Conservation (phyloP, 139 green algal species). For the Diplosphaera chodatii region DNA sequence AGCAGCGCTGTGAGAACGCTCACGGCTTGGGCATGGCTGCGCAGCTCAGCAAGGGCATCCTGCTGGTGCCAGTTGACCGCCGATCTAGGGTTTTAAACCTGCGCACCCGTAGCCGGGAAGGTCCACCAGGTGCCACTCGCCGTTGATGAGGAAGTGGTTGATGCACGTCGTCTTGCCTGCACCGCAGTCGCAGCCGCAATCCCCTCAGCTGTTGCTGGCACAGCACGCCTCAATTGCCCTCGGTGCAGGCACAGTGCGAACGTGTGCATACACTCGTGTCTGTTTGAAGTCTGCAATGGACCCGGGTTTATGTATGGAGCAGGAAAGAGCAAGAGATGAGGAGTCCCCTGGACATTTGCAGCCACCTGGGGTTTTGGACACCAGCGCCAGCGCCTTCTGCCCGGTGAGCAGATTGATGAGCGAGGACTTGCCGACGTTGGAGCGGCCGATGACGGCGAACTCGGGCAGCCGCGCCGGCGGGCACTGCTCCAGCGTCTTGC, state of each 20-base stretch:
- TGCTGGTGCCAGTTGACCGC: not conserved
- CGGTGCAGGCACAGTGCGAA: too few species aligned
- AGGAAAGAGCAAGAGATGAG: too few species aligned
- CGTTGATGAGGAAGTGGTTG: conserved; percentile 97
- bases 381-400: conserved; percentile 64
- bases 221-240: too few species aligned
- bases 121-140: conserved; percentile 91
- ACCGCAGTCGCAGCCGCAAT: too few species aligned
- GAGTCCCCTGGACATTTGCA: not conserved
- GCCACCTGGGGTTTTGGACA: conserved; percentile 89
- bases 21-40: not conserved
- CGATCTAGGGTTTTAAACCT: not conserved
- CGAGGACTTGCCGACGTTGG: conserved; percentile 96
- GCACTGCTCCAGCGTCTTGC: conserved; percentile 55
- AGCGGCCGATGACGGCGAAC: conserved; percentile 93
- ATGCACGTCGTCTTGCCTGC: conserved; percentile 93
- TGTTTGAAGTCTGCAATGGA: too few species aligned
- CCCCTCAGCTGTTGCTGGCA: too few species aligned
- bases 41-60: not conserved
- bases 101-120: conserved; percentile 87
- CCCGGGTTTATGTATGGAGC: too few species aligned
- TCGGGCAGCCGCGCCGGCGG: conserved; percentile 64
- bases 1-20: too few species aligned
- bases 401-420: conserved; percentile 93
- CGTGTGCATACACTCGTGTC: too few species aligned